phyloP scores from a whole-genome alignment of 306 rosid species.

The Vigna hirtella region DNA sequence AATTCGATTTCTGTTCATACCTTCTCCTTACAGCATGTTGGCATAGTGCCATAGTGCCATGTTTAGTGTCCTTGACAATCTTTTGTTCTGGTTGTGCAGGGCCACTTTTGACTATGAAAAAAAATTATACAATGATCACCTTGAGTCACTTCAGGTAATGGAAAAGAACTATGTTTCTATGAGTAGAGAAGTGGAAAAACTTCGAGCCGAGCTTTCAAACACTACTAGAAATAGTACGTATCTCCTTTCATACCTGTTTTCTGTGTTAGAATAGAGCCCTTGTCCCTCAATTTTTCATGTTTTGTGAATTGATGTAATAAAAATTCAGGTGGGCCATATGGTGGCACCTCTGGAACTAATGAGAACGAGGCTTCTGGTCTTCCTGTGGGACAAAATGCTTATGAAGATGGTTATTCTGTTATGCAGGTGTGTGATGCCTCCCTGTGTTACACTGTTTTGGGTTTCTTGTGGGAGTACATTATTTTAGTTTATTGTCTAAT shows the following conservation, averaged over 20 bases:
- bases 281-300: conserved; percentile 43
- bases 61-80: conserved; percentile 39
- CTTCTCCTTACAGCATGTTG: conserved; percentile 33
- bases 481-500: conserved; percentile 30
- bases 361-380: conserved; percentile 75
- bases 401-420: conserved; percentile 77
- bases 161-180: conserved; percentile 89
- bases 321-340: conserved; percentile 75
- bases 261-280: conserved; percentile 18
- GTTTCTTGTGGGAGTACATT: conserved; percentile 34
- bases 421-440: conserved; percentile 72
- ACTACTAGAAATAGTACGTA: conserved; percentile 67
- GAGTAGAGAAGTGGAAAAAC: conserved; percentile 97
- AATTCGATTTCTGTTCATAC: conserved; percentile 10
- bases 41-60: conserved; percentile 25
- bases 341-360: conserved; percentile 73
- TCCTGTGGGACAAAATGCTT: conserved; percentile 74
- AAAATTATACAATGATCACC: conserved; percentile 89
- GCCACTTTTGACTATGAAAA: conserved; percentile 88
- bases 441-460: conserved; percentile 40
- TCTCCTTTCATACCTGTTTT: conserved; percentile 41
- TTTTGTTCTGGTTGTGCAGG: conserved; percentile 65
- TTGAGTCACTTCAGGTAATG: conserved; percentile 96
- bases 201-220: conserved; percentile 84
- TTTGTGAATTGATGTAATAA: conserved; percentile 45